A percentile compares a stretch with the other conserved stretches of the same genome.
Evolutionary conservation across 495 filamentous ascomycete genomes (phyloP).

Genomic region (Podospora bellae-mahoneyi): DNA sequence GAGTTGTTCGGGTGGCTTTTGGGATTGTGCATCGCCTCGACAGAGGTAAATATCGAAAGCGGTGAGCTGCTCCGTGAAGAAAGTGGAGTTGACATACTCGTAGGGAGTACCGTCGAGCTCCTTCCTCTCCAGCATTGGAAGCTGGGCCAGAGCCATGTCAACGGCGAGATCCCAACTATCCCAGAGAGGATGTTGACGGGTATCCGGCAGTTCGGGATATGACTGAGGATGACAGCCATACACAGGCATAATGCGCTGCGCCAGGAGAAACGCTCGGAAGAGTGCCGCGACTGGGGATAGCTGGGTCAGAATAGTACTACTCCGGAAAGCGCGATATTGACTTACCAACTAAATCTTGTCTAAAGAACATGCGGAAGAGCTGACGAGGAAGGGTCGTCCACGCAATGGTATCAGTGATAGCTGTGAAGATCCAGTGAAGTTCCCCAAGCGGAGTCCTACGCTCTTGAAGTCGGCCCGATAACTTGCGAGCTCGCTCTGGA

Average conservation of each 20-base stretch:
- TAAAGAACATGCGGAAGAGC: constrained; percentile 92
- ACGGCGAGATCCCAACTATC: constrained; percentile 97
- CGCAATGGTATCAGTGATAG: constrained; percentile 97
- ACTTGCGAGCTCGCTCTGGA: constrained; percentile 72
- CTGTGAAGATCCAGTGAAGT: constrained; percentile 98
- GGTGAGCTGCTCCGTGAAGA: constrained; percentile 95
- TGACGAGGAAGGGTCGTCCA: constrained; percentile 90
- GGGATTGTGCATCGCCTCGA: constrained; percentile 73
- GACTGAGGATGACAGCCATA: constrained; percentile 94
- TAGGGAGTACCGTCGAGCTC: constrained; percentile 72
- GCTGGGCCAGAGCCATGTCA: constrained; percentile 89
- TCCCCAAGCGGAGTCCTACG: constrained; percentile 93
- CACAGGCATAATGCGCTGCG: constrained; percentile 90
- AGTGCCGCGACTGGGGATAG: constrained; percentile 68
- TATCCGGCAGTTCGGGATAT: constrained; percentile 82
- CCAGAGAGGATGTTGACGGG: constrained; percentile 91
- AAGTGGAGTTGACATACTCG: constrained; percentile 90
- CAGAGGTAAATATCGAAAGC: constrained; percentile 97
- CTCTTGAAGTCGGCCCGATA: constrained; percentile 84
- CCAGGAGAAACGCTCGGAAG: constrained; percentile 92
- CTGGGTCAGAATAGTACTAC: not conserved
- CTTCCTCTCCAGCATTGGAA: constrained; percentile 73
- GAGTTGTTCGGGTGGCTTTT: constrained; percentile 86
- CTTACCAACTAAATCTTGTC: constrained; percentile 87
- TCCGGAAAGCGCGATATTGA: not conserved